Base-by-base conservation (phyloP, 441 rosid species). In the Jatropha multifida region DNA sequence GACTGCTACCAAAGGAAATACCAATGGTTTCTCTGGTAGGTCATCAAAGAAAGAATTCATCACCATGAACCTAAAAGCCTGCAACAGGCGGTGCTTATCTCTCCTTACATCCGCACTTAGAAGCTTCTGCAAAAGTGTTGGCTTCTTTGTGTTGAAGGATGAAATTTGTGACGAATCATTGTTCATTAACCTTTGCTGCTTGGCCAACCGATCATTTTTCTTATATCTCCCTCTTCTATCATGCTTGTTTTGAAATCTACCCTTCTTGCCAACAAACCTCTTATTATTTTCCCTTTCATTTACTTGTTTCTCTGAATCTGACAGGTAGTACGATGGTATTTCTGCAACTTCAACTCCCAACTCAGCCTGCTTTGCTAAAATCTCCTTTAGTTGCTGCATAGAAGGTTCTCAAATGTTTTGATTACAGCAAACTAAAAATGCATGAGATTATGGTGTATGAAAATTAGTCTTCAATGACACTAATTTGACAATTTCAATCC, bases 321-420 rank as follows among this genome's bases (percentile, higher is more conserved):
- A 78, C 42, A 93, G 80, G 83, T 94, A 94, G 69, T 86, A 76
- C 5, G 90, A 80, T 23, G 99, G 99, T 79, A 93, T 79, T 84
- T 95, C 99, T 65, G 98, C 98, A 80, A 93, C 94, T 88, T 92
- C 94, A 79, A 88, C 86, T 67, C 96, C 97, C 79, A 95, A 80
- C 83, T 92, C 95, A 40, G 92, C 96, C 79, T 95, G 99, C 93
- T 88, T 90, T 52, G 89, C 89, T 82, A 95, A 84, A 26, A 95
- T 83, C 81, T 92, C 90, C 85, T 76, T 91, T 70, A 95, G 92
- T 90, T 89, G 94, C 99, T 94, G 88, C 83, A 84, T n/a, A 54
- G 23, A 71, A 76, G 75, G 55, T 59, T 75, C 27, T 44, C 74
- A 72, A 46, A 17, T 62, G 61, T 55, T 55, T 58, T 32, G 44